Evolutionary conservation across 1,284 basidiomycete species (phyloP).

Genomic region (Spongispora temasekensis): DNA sequence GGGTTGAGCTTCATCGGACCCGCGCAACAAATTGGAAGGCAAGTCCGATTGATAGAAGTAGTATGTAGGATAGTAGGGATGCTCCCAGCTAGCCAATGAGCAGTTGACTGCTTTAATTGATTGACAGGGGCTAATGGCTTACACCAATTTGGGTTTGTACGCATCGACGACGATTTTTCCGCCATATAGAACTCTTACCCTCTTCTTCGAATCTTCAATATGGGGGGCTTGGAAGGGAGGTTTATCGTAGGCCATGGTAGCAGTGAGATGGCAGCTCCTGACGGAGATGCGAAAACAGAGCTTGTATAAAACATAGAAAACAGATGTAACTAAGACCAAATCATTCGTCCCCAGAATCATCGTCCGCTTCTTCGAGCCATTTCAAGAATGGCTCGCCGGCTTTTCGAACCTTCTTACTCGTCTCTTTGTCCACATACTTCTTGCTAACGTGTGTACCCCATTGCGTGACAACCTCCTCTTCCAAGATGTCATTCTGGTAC

Average conservation of each 20-base stretch:
- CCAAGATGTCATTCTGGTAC: conserved; percentile 92
- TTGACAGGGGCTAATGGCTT: conserved; percentile 29
- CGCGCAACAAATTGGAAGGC: conserved; percentile 38
- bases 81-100: conserved; percentile 55
- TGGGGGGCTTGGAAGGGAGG: conserved; percentile 40
- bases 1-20: conserved; percentile 31
- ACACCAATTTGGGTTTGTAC: conserved; percentile 58
- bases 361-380: conserved; percentile 63
- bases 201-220: conserved; percentile 48
- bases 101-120: not conserved
- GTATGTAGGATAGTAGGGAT: conserved; percentile 53
- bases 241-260: conserved; percentile 17
- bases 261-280: no score
- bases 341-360: conserved; percentile 30
- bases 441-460: conserved; percentile 98
- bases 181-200: conserved; percentile 54
- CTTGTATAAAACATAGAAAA: conserved; percentile 10
- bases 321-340: not conserved
- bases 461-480: conserved; percentile 87
- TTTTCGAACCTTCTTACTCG: conserved; percentile 94
- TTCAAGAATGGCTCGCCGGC: conserved; percentile 95
- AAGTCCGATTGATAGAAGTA: conserved; percentile 52
- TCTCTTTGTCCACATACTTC: conserved; percentile 97
- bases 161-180: conserved; percentile 58
- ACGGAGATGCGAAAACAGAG: not conserved